phyloP scores from a whole-genome alignment of 805 yeast genomes.

The Myxozyma geophila region DNA sequence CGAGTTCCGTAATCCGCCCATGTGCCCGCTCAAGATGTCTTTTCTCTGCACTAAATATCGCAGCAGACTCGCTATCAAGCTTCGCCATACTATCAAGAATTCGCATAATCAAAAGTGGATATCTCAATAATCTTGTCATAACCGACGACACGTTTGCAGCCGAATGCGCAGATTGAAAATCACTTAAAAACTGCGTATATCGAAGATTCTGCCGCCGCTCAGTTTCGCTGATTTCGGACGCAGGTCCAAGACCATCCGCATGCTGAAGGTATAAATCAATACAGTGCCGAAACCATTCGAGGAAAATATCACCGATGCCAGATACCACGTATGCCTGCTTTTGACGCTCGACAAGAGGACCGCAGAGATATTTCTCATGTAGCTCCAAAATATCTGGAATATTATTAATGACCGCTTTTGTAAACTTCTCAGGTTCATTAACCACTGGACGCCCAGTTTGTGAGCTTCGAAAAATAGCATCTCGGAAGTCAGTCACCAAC shows the following conservation, averaged over 20 bases:
- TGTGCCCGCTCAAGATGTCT: slow-evolving; percentile 56
- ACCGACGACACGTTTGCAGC: slow-evolving; percentile 9
- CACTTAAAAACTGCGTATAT: slow-evolving; percentile 60
- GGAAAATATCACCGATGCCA: slow-evolving; percentile 66
- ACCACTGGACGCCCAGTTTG: slow-evolving; percentile 50
- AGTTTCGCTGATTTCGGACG: slow-evolving; percentile 53
- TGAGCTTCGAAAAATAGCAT: background rate
- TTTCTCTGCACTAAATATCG: background rate
- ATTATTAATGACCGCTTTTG: slow-evolving; percentile 60
- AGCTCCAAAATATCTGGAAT: slow-evolving; percentile 61
- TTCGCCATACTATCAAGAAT: slow-evolving; percentile 56
- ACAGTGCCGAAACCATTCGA: slow-evolving; percentile 67
- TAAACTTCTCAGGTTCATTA: slow-evolving; percentile 58
- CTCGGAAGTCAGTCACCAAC: slow-evolving; percentile 63
- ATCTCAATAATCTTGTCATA: slow-evolving; percentile 57
- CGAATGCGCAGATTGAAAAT: slow-evolving; percentile 5
- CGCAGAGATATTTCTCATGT: slow-evolving; percentile 59
- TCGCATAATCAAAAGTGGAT: slow-evolving; percentile 67
- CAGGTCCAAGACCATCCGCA: slow-evolving; percentile 51
- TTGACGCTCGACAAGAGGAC: slow-evolving; percentile 62
- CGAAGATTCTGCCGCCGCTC: slow-evolving; percentile 47
- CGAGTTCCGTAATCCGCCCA: slow-evolving; percentile 58
- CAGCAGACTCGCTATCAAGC: slow-evolving; percentile 56
- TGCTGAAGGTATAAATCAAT: slow-evolving; percentile 59
- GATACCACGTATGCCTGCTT: slow-evolving; percentile 67